Base-by-base conservation (phyloP, 768 basidiomycete genomes). In the Termitomyces sp. region DNA sequence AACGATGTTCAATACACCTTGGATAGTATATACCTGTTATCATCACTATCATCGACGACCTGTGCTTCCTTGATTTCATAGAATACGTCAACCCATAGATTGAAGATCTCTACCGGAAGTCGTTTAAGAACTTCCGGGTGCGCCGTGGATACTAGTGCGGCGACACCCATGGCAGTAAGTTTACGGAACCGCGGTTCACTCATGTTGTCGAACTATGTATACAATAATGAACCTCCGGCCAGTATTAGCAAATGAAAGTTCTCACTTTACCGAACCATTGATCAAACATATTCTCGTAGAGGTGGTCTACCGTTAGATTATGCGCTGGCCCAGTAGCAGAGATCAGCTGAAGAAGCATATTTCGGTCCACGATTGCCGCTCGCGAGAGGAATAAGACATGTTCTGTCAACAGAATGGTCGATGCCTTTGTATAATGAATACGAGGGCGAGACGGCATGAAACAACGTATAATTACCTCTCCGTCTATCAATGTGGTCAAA, bases 31-130 rank as follows among this genome's bases (percentile, higher is more conserved):
- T 45, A 75, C 79, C 69, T 68, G n/a, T 71, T 72, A 62, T 76
- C 76, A 17, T 77, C 77, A 51, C 76, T 76, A 48, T 74, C 71
- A 29, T 66, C 69, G 9, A 63, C 62, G 15, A 73, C 76, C 65
- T 79, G 76, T 8, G 85, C 85, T 72, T 96, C 94, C 68, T 87
- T 89, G 55, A 95, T 80, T 70, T 95, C 93, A 14, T 88, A 89
- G 57, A 96, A 86, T 5, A 95, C 94, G 63, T 95, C 94, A 43
- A 89, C 76, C 94, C 94, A 96, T 34, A 94, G 74, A 67, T 92
- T 90, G 72, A 92, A 91, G 31, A 93, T 84, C 66, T 95, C 94
- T 3, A 79, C 82, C 14, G 85, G 80, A 31, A 96, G 74, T 20
- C 90, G 82, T 36, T 82, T 78, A 10, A 96, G 82, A 11, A 94